These are phyloP conservation scores for Neurospora discreta DNA, from an alignment of 495 filamentous ascomycete species.

Conservation along the genomic window DNA sequence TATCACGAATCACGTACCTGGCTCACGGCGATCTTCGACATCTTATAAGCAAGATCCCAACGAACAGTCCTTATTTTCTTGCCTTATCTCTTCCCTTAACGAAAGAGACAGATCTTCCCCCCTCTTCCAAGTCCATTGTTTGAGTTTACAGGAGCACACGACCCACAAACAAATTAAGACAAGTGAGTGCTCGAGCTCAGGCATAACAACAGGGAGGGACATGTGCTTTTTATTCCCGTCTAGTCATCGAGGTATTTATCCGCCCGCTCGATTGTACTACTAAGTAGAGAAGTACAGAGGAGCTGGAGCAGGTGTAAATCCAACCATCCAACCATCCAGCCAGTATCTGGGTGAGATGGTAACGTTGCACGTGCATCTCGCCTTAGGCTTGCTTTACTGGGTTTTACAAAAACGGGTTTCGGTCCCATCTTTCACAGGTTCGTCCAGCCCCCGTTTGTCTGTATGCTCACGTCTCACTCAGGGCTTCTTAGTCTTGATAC, in stretches of 20 bases:
- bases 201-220: background rate
- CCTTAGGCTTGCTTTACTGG: background rate
- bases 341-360: background rate
- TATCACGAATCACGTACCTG: too few relatives aligned
- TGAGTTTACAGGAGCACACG: too few relatives aligned
- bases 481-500: background rate
- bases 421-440: background rate
- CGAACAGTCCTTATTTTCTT: background rate
- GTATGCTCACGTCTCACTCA: background rate
- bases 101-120: background rate
- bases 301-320: background rate
- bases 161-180: too few relatives aligned
- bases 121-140: background rate
- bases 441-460: background rate
- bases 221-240: background rate
- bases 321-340: too few relatives aligned
- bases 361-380: background rate
- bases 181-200: too few relatives aligned
- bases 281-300: background rate
- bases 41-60: background rate
- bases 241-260: background rate
- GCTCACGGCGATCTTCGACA: background rate
- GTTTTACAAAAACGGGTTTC: background rate
- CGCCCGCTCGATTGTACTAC: background rate
- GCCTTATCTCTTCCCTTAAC: background rate